These are phyloP conservation scores for Nitzschia sp. DNA, from an alignment of 108 stramenopile genomes.

Conservation along the genomic window DNA sequence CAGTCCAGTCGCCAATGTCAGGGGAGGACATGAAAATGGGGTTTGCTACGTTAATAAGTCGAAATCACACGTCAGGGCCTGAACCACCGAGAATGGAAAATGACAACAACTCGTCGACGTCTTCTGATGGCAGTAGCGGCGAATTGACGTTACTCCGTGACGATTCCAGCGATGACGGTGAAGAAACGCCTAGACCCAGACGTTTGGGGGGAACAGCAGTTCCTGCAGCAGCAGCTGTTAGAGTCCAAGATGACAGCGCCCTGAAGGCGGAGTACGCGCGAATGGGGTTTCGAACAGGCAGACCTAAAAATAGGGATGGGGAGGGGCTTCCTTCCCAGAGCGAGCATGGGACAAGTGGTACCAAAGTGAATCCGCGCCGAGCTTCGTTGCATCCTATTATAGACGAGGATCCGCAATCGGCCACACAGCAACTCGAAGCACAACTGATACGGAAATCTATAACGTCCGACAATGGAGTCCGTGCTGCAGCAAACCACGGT, in stretches of 20 bases:
- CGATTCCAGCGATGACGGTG: not conserved
- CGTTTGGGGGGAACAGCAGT: not conserved
- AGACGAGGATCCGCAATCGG: not conserved
- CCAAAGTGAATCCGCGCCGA: not conserved
- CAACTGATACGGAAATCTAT: not conserved
- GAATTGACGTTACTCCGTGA: not conserved
- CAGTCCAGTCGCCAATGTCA: not conserved
- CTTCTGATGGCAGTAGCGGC: not conserved
- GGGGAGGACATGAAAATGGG: not conserved
- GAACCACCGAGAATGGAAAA: not conserved
- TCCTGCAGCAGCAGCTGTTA: not conserved
- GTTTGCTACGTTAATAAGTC: not conserved
- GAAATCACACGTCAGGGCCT: not conserved
- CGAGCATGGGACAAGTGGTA: conserved; percentile 1
- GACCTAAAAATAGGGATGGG: not conserved
- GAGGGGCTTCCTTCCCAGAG: not conserved
- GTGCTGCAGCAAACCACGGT: not conserved
- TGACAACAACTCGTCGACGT: not conserved
- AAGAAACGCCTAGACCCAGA: not conserved
- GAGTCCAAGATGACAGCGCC: not conserved
- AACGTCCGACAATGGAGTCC: not conserved
- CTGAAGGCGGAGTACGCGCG: not conserved
- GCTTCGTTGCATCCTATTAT: not conserved
- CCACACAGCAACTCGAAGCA: not conserved
- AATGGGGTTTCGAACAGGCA: not conserved